Evolutionary conservation across 2,329 filamentous ascomycete genomes (phyloP), one percentile per base, ranked within the genome.

Genomic region (Penicillium sp.): DNA sequence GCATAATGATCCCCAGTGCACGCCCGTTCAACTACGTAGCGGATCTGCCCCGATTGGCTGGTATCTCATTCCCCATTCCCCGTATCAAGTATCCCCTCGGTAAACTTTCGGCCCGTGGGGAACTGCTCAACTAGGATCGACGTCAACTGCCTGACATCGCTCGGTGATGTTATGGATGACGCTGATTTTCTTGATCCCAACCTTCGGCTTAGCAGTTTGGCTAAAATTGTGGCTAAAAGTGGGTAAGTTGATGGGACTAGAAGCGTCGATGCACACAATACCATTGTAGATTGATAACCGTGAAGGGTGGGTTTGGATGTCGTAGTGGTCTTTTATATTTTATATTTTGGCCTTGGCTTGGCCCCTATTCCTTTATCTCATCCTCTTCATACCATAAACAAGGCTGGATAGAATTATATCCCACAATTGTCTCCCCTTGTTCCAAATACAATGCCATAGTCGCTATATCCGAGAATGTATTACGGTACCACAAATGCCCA

Each of bases 391-490:
- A 27, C 6, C 7, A 17, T 31, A 9, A 6, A 25, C 3, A 2
- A 7, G 12, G 6, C 23, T 13, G 13, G n/a, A n/a, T 3, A 21
- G 6, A 23, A 42, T 31, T 12, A 17, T 17, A 12, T 15, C 23
- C 21, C 33, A 64, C 67, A 55, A 70, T 71, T 7, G 59, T 67
- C 15, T 62, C 15, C 54, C 60, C 42, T 70, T 67, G 43, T 67
- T 67, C 62, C 25, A 62, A 50, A 48, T 59, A 67, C 38, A 66
- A 29, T 9, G 62, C 60, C 51, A 68, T 58, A 13, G 61, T 67
- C 13, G 62, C 62, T 7, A 66, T 60, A 40, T 21, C n/a, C 2
- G 60, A 60, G 40, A 64, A 68, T 8, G 62, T 67, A 49, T 5
- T 56, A 67, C 9, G 66, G 66, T 8, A 21, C 19, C 38, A 54